Conservation (phyloP, 2,329 filamentous ascomycete species). For the Thelonectria discophora region DNA sequence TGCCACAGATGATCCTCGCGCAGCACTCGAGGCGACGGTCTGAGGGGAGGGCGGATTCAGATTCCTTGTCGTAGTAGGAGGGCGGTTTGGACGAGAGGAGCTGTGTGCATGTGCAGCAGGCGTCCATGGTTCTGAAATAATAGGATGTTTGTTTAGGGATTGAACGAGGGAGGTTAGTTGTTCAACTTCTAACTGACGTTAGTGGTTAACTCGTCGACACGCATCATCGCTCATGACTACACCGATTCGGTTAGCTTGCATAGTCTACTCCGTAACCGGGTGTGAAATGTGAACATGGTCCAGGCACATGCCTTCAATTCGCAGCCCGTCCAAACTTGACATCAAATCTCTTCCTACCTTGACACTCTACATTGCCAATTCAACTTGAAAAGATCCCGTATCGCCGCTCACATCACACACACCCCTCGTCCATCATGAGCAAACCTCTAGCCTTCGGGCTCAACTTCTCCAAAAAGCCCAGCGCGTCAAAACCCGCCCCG, state of each 20-base stretch:
- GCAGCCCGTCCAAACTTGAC: background rate
- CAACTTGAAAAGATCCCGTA: background rate
- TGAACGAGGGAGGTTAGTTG: slow-evolving; percentile 1
- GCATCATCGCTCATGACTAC: slow-evolving; percentile 8
- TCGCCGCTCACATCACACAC: background rate
- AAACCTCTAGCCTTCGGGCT: slow-evolving; percentile 65
- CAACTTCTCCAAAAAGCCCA: slow-evolving; percentile 67
- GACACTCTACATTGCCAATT: background rate
- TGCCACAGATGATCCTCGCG: slow-evolving; percentile 73
- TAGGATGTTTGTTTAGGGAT: no score
- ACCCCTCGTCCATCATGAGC: slow-evolving; percentile 50
- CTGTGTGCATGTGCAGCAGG: slow-evolving; percentile 76
- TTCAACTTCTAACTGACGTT: background rate
- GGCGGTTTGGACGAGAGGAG: slow-evolving; percentile 65
- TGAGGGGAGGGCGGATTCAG: slow-evolving; percentile 57
- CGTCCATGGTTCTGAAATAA: slow-evolving; percentile 45
- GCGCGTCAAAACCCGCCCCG: slow-evolving; percentile 58
- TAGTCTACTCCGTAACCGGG: background rate
- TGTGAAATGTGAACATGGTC: background rate
- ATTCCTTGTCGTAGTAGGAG: slow-evolving; percentile 62
- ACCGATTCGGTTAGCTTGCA: slow-evolving; percentile 7
- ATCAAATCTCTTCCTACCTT: slow-evolving; percentile 12
- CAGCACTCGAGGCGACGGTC: slow-evolving; percentile 75
- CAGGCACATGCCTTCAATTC: background rate
- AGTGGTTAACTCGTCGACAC: background rate